Conservation (phyloP, 495 filamentous ascomycete genomes). For the Arthonia radiata region DNA sequence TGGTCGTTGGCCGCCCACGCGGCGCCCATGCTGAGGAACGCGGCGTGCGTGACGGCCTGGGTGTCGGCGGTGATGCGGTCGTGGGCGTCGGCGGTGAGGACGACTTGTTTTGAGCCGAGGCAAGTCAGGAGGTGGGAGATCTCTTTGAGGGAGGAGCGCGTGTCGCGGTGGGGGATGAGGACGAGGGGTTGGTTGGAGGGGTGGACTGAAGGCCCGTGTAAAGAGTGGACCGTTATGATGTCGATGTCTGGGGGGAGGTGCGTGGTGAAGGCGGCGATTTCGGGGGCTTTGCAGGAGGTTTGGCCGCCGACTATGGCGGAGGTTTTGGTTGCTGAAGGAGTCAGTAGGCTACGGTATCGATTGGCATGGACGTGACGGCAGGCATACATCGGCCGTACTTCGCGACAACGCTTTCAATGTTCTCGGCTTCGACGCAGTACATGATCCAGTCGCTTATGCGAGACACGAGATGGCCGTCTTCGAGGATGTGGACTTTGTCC, state of each 20-base stretch:
- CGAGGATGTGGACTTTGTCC: conserved; percentile 51
- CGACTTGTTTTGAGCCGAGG: conserved; percentile 58
- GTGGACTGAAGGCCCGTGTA: conserved; percentile 83
- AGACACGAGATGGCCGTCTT: conserved; percentile 86
- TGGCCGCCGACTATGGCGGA: conserved; percentile 90
- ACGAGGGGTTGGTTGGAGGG: conserved; percentile 69
- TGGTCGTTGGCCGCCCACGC: conserved; percentile 84
- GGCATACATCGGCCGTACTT: conserved; percentile 83
- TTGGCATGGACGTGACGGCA: too few relatives aligned
- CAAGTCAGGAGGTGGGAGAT: conserved; percentile 58
- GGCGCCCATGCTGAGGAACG: conserved; percentile 90
- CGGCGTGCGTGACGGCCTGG: conserved; percentile 90
- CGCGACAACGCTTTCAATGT: conserved; percentile 62
- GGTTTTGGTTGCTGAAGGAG: conserved; percentile 81
- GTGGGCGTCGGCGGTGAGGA: conserved; percentile 64
- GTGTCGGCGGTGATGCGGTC: conserved; percentile 96
- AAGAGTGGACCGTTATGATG: conserved; percentile 88
- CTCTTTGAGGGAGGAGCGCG: conserved; percentile 32
- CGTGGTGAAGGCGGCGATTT: conserved; percentile 79
- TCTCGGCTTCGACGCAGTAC: conserved; percentile 88
- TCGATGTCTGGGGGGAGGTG: conserved; percentile 73
- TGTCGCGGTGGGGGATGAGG: conserved; percentile 27
- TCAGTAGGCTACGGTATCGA: too few relatives aligned
- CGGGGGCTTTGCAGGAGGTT: conserved; percentile 93
- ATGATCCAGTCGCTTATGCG: conserved; percentile 89